phyloP scores from a whole-genome alignment of 257 asterid genomes.

The Rauvolfia tetraphylla region DNA sequence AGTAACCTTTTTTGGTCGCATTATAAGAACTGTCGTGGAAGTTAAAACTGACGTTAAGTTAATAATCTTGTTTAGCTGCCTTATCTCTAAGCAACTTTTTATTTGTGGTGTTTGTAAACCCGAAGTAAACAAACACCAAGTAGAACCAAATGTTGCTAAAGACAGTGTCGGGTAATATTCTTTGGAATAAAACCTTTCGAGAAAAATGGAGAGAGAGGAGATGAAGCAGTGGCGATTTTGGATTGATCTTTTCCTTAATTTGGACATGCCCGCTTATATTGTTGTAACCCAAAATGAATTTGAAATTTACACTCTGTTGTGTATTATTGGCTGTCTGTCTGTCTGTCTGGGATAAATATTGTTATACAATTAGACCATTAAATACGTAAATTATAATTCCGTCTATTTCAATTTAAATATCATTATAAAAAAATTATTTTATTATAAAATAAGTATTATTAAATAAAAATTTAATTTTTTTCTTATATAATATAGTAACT shows the following conservation, averaged over 20 bases:
- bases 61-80: conserved; percentile 9
- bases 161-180: conserved; percentile 8
- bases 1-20: background rate
- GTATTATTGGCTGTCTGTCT: too few species aligned
- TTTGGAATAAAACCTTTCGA: conserved; percentile 15
- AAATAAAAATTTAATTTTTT: too few species aligned
- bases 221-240: background rate
- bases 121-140: background rate
- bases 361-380: too few species aligned
- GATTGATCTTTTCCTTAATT: background rate
- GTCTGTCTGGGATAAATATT: too few species aligned
- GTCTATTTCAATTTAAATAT: too few species aligned
- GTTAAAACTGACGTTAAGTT: conserved; percentile 5
- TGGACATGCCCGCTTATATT: background rate
- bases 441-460: too few species aligned
- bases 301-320: too few species aligned
- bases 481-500: too few species aligned
- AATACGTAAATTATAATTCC: too few species aligned
- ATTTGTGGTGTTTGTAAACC: background rate
- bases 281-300: background rate
- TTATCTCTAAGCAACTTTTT: conserved; percentile 11
- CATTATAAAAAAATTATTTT: too few species aligned
- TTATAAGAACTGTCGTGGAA: conserved; percentile 16
- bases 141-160: background rate
- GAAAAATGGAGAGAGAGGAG: background rate